Percentiles rank a stretch among this genome's conserved stretches.
Conservation (phyloP, 768 basidiomycete species). For the Termitomyces sp. region DNA sequence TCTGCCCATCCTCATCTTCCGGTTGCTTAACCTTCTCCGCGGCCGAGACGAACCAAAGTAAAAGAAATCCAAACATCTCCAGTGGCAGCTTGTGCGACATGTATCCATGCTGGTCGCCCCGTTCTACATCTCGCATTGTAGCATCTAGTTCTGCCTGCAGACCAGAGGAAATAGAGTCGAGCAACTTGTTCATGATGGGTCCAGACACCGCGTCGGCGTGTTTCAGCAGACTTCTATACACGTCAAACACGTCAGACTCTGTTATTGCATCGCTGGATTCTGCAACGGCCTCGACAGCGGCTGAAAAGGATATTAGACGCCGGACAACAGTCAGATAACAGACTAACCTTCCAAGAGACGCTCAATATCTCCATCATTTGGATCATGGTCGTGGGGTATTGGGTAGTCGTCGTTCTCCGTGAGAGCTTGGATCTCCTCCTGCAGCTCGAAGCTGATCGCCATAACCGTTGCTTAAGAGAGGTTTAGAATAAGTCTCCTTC, state of each 20-base stretch:
- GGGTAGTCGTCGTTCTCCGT: constrained; percentile 59
- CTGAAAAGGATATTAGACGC: constrained; percentile 32
- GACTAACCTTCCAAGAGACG: constrained; percentile 56
- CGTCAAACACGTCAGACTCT: constrained; percentile 71
- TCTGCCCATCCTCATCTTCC: constrained; percentile 36
- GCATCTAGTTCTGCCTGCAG: constrained; percentile 71
- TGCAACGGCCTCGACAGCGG: constrained; percentile 79
- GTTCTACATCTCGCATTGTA: constrained; percentile 64
- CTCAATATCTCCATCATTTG: constrained; percentile 51
- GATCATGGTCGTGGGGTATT: constrained; percentile 68
- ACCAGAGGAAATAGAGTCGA: constrained; percentile 83
- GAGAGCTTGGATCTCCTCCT: constrained; percentile 70
- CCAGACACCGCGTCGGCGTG: constrained; percentile 60
- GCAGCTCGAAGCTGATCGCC: constrained; percentile 62
- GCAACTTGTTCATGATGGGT: constrained; percentile 73
- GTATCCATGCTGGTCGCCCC: constrained; percentile 61
- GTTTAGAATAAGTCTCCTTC: constrained; percentile 19
- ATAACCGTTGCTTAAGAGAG: constrained; percentile 48
- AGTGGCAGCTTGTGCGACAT: constrained; percentile 67
- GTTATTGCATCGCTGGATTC: constrained; percentile 70
- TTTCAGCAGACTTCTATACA: constrained; percentile 81
- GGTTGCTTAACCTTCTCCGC: constrained; percentile 72
- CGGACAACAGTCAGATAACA: not conserved
- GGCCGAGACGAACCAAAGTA: constrained; percentile 86
- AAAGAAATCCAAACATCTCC: constrained; percentile 89